Conservation (phyloP, 345 rosid genomes). For the Populus tremula region DNA sequence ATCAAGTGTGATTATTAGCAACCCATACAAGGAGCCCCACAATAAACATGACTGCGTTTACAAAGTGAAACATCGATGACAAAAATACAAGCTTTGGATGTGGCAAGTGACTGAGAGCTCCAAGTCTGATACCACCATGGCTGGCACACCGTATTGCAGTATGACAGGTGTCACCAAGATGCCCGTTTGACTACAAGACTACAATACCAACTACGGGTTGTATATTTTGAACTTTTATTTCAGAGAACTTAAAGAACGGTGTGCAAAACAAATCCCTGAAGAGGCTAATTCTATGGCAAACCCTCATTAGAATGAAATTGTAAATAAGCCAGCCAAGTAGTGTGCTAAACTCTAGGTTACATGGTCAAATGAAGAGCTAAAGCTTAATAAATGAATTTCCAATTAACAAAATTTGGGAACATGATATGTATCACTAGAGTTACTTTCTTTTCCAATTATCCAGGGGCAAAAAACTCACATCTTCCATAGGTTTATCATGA, state of each 20-base stretch:
- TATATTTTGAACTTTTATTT: background rate
- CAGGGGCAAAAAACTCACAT: slow-evolving; percentile 27
- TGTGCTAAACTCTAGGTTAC: background rate
- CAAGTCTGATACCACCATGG: background rate
- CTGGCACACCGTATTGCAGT: background rate
- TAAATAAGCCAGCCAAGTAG: background rate
- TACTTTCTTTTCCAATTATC: background rate
- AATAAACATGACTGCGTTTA: background rate
- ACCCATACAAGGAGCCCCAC: background rate
- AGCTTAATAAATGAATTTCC: background rate
- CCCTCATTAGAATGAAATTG: background rate
- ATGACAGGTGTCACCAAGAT: background rate
- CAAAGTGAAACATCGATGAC: too few relatives aligned
- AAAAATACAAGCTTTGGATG: too few relatives aligned
- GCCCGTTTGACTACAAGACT: background rate
- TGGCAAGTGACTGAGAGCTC: background rate
- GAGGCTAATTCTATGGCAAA: background rate
- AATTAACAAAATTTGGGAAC: background rate
- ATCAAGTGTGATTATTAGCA: background rate
- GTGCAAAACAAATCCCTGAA: background rate
- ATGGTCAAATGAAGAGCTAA: background rate
- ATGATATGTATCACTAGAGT: background rate
- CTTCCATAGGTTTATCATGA: slow-evolving; percentile 35
- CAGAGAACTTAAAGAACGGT: background rate
- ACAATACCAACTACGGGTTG: background rate